Percentiles rank a stretch among this genome's conserved stretches.
Conservation (phyloP, 2,329 filamentous ascomycete genomes). For the Colletotrichum sp. region DNA sequence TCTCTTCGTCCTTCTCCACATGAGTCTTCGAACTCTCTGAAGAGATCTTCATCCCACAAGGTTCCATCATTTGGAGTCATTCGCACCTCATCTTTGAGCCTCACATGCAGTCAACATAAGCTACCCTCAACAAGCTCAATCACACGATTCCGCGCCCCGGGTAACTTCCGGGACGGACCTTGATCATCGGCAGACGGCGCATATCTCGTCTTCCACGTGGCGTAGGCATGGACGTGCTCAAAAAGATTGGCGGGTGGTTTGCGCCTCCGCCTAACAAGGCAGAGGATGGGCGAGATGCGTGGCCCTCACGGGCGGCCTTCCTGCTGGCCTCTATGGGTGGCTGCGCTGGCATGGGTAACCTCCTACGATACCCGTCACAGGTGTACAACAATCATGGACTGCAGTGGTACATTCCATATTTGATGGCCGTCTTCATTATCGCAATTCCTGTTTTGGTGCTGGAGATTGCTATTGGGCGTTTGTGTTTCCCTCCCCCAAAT, state of each 20-base stretch:
- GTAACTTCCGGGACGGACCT: background rate
- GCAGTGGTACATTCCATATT: conserved; percentile 65
- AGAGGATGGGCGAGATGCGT: conserved; percentile 54
- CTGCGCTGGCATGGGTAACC: conserved; percentile 62
- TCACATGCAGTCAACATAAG: background rate
- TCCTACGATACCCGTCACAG: conserved; percentile 62
- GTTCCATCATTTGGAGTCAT: background rate
- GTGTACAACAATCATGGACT: conserved; percentile 65
- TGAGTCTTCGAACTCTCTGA: background rate
- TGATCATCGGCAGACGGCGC: background rate
- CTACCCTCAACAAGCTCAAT: background rate
- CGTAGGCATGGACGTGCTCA: conserved; percentile 22
- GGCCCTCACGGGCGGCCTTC: conserved; percentile 60
- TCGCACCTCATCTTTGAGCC: background rate
- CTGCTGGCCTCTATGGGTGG: conserved; percentile 64
- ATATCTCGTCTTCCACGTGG: background rate
- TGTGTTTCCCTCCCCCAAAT: background rate
- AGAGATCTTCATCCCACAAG: background rate
- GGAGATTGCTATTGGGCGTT: conserved; percentile 71
- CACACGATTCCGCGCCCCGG: background rate
- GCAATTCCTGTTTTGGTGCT: conserved; percentile 61
- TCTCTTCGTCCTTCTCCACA: background rate
- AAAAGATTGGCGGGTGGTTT: conserved; percentile 35
- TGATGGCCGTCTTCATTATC: conserved; percentile 59
- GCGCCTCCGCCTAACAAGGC: conserved; percentile 40